A percentile compares a stretch with the other conserved stretches of the same genome.
Conservation (phyloP, 2,329 filamentous ascomycete genomes). For the Didymella glomerata region DNA sequence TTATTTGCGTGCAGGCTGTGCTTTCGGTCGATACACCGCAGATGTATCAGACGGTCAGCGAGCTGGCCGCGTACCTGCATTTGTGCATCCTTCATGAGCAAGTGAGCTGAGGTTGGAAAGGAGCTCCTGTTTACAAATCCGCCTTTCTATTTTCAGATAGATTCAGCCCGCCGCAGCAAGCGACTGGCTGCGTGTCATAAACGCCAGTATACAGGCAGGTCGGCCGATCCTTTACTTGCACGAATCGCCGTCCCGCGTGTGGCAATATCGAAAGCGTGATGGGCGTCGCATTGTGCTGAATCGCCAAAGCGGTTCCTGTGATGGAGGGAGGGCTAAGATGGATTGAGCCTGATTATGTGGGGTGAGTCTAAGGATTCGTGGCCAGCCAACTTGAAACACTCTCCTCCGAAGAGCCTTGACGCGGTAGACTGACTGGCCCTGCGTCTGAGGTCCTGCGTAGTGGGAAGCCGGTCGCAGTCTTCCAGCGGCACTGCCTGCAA, state of each 20-base stretch:
- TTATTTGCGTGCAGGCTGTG: constrained; percentile 18
- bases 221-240: constrained; percentile 5
- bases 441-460: constrained; percentile 23
- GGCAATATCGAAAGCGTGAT: constrained; percentile 10
- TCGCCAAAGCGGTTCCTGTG: constrained; percentile 22
- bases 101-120: constrained; percentile 3
- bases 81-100: not conserved
- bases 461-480: not conserved
- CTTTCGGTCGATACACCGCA: constrained; percentile 11
- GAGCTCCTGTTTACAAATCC: constrained; percentile 1
- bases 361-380: constrained; percentile 23
- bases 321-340: constrained; percentile 25
- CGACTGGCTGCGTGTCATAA: constrained; percentile 1
- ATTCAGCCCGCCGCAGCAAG: not conserved
- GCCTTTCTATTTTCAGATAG: not conserved
- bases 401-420: constrained; percentile 5
- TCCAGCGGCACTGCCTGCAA: not conserved
- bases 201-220: not conserved
- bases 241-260: constrained; percentile 12
- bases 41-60: constrained; percentile 21
- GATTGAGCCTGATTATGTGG: constrained; percentile 22
- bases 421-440: constrained; percentile 21
- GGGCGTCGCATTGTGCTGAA: constrained; percentile 8
- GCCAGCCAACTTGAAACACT: constrained; percentile 23
- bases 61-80: constrained; percentile 34